Evolutionary conservation across 345 rosid species (phyloP).

Genomic region (Lepidium aucheri): DNA sequence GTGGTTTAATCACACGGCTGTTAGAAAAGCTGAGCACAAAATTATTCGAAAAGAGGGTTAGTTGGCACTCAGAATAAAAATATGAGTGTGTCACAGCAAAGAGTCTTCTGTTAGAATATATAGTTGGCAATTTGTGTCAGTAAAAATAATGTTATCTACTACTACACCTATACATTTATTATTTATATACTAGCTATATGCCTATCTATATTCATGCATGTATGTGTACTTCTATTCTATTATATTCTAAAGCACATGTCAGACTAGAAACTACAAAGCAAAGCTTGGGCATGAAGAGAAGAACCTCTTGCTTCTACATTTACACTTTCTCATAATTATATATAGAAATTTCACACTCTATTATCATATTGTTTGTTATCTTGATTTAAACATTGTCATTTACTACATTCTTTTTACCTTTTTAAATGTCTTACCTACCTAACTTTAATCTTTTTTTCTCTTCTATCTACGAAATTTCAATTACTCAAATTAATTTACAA

Average conservation of each 20-base stretch:
- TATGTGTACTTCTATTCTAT: constrained; percentile 16
- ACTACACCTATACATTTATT: not conserved
- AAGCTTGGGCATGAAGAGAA: constrained; percentile 73
- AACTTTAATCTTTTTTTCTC: not conserved
- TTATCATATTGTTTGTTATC: not conserved
- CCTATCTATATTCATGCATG: constrained; percentile 17
- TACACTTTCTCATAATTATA: constrained; percentile 8
- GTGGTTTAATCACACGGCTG: constrained; percentile 29
- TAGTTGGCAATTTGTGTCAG: constrained; percentile 79
- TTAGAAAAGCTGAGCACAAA: constrained; percentile 19
- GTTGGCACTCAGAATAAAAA: constrained; percentile 49
- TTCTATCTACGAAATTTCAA: too few relatives aligned
- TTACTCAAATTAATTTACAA: too few relatives aligned
- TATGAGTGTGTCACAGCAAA: constrained; percentile 74
- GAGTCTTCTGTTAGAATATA: constrained; percentile 47
- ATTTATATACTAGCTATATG: not conserved
- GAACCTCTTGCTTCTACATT: constrained; percentile 46
- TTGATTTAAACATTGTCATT: not conserved
- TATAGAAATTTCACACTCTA: not conserved
- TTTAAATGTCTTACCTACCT: not conserved
- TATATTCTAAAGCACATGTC: constrained; percentile 37
- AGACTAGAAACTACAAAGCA: constrained; percentile 36
- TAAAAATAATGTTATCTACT: constrained; percentile 25
- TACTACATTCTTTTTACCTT: not conserved
- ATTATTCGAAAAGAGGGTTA: constrained; percentile 33